A percentile compares a stretch with the other conserved stretches of the same genome.
Evolutionary conservation across 768 basidiomycete genomes (phyloP).

Genomic region (Pleurotus citrinopileatus): DNA sequence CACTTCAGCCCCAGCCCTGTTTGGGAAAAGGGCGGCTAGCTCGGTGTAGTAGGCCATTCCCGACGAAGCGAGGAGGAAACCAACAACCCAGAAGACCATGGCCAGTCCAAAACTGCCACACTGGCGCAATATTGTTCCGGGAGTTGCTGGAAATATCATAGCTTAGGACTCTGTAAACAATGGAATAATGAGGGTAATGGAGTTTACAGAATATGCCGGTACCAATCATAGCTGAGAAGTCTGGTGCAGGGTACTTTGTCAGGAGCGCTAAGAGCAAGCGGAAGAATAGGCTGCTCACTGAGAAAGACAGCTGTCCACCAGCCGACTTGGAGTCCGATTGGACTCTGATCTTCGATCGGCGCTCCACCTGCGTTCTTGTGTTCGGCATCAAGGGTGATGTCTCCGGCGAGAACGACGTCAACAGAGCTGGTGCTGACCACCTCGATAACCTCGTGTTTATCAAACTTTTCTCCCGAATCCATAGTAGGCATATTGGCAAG

Average conservation of each 20-base stretch:
- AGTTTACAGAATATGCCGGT: constrained; percentile 33
- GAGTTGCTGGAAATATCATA: not conserved
- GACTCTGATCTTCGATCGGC: constrained; percentile 9
- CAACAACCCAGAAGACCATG: constrained; percentile 40
- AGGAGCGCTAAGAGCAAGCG: not conserved
- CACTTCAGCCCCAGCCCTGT: constrained; percentile 47
- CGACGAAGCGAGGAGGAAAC: constrained; percentile 22
- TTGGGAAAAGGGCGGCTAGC: constrained; percentile 44
- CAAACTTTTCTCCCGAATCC: not conserved
- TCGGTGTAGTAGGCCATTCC: constrained; percentile 41
- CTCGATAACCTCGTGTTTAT: not conserved
- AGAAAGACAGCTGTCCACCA: constrained; percentile 12
- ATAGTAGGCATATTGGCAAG: not conserved
- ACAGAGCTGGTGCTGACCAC: not conserved
- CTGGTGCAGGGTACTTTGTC: too few species aligned
- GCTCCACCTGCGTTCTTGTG: constrained; percentile 11
- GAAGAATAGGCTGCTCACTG: not conserved
- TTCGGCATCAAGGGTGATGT: not conserved
- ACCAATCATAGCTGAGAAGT: constrained; percentile 27
- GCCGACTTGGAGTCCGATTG: constrained; percentile 9
- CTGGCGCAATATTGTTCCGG: constrained; percentile 33
- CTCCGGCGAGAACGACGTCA: not conserved
- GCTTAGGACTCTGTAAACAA: not conserved
- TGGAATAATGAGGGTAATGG: constrained; percentile 15
- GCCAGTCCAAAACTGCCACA: constrained; percentile 37